Conservation (phyloP, 495 filamentous ascomycete genomes). For the Talaromyces adpressus region DNA sequence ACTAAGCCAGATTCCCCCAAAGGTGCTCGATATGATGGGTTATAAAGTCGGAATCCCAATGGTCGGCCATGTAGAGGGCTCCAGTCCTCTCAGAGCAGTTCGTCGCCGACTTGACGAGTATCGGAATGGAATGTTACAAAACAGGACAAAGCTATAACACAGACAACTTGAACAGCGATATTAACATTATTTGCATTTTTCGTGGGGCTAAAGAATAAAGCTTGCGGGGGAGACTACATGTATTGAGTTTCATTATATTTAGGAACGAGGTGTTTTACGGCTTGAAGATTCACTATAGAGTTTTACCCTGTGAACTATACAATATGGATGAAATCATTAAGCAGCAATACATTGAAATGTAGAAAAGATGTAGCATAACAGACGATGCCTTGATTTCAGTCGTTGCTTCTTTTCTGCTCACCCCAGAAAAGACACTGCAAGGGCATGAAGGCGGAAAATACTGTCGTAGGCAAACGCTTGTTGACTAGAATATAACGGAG, state of each 20-base stretch:
- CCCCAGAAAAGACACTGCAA: too few relatives aligned
- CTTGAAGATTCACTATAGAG: not conserved
- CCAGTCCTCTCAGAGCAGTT: constrained; percentile 2
- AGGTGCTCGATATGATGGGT: constrained; percentile 1
- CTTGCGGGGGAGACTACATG: too few relatives aligned
- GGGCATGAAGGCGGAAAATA: too few relatives aligned
- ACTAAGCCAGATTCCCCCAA: not conserved
- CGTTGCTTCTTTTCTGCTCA: too few relatives aligned
- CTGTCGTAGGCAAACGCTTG: too few relatives aligned
- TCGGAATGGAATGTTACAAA: not conserved
- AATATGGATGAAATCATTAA: too few relatives aligned
- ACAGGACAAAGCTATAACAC: not conserved
- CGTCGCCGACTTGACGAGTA: not conserved
- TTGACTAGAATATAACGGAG: too few relatives aligned
- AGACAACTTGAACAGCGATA: not conserved
- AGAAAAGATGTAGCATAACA: too few relatives aligned
- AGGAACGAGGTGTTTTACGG: not conserved
- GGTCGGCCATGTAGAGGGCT: constrained; percentile 1
- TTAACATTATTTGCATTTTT: not conserved
- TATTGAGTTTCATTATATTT: not conserved
- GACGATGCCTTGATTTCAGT: too few relatives aligned
- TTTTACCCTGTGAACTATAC: too few relatives aligned
- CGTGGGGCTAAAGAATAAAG: not conserved
- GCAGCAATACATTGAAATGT: too few relatives aligned
- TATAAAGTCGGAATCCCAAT: constrained; percentile 2